Base-by-base conservation (phyloP, 2,329 filamentous ascomycete genomes). In the Hymenoscyphus occultus region DNA sequence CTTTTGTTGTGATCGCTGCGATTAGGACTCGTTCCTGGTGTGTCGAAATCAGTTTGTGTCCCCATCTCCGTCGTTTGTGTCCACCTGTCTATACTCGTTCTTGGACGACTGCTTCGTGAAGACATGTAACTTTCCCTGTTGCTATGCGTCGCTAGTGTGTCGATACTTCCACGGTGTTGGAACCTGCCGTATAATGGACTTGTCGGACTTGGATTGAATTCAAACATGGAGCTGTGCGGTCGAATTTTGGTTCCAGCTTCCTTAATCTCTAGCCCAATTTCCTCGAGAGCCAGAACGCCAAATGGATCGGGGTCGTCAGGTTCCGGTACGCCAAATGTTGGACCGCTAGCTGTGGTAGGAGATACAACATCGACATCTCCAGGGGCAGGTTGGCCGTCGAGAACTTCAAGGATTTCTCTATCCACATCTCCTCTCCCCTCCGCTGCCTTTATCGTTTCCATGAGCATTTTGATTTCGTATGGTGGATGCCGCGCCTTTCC, bases 271-370 rank as follows among this genome's bases (percentile, higher is more conserved):
- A 97, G 80, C 2, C 94, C 94, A 67, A 93, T 91, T 80, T 92
- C 89, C 75, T 97, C 92, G n/a, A 98, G 80, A 7, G 94, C 93
- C 69, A 93, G 84, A 32, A 97, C 90, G 31, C 94, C 94, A 74
- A 91, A 98, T 0, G 94, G 94, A 75, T 98, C 94, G 0, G 93
- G 93, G 71, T 98, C 94, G 63, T 93, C 87, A 3, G 81, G 78
- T 68, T 89, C 87, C 0, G 92, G 93, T 16, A 97, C 81, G 1
- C 93, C 93, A 78, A 97, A 97, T 1, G 80, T 79, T 39, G 82
- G 78, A 7, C 78, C 79, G n/a, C 58, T 72, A 7, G 65, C 54
- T 5, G 67, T 62, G 12, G 68, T 69, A 59, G 84, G 72, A 58
- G 68, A 70, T 62, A 78, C 77, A 5, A 90, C 71, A 54, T 89